Conservation (phyloP, 2,329 filamentous ascomycete genomes). For the Xenosphaeropsis pyriputrescens region DNA sequence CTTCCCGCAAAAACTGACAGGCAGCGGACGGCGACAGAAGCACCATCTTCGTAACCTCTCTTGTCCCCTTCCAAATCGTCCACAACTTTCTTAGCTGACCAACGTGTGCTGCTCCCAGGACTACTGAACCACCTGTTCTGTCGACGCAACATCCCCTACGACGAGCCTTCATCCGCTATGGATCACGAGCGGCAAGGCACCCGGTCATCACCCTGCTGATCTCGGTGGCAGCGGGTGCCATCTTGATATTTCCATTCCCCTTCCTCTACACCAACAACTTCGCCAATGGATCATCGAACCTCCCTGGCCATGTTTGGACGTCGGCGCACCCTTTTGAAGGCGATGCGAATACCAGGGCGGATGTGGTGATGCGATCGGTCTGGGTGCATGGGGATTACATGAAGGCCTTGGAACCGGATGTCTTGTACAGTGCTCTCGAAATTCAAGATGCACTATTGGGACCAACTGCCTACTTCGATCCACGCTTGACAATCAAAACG, state of each 20-base stretch:
- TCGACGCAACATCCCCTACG: conserved; percentile 50
- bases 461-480: conserved; percentile 38
- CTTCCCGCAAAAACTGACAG: conserved; percentile 1
- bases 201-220: conserved; percentile 60
- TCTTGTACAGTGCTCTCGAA: conserved; percentile 51
- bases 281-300: conserved; percentile 52
- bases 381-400: conserved; percentile 52
- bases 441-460: conserved; percentile 59
- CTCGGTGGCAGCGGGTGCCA: conserved; percentile 55
- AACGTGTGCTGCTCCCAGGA: conserved; percentile 32
- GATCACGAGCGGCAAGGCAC: conserved; percentile 55
- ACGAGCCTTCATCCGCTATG: conserved; percentile 50
- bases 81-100: background rate
- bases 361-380: conserved; percentile 70
- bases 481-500: conserved; percentile 17
- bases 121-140: conserved; percentile 57
- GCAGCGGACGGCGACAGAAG: no score
- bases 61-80: conserved; percentile 6
- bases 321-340: conserved; percentile 50
- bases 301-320: conserved; percentile 73
- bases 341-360: conserved; percentile 33
- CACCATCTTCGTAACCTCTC: background rate
- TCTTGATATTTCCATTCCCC: conserved; percentile 60
- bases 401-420: conserved; percentile 48
- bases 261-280: conserved; percentile 63